Conservation (phyloP, 2,329 filamentous ascomycete species). For the Claviceps lovelessii region DNA sequence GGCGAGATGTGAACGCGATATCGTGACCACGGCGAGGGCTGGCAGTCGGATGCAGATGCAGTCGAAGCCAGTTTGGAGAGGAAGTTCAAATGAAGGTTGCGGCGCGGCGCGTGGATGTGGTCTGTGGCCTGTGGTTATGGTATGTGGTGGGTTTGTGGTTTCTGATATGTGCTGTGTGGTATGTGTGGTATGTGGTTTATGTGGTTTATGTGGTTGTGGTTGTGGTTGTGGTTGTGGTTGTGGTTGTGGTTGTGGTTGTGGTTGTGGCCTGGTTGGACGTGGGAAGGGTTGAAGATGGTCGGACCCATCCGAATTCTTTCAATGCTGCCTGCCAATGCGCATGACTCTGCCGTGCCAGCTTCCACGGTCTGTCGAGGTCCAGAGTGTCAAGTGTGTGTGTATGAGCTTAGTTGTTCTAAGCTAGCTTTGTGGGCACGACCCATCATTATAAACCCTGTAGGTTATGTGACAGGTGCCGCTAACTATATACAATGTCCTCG, state of each 20-base stretch:
- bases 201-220: background rate
- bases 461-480: too few relatives aligned
- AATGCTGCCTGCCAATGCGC: background rate
- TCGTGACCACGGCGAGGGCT: background rate
- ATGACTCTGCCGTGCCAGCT: background rate
- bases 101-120: background rate
- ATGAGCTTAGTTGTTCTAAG: too few relatives aligned
- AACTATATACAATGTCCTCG: too few relatives aligned
- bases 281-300: background rate
- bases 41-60: background rate
- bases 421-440: too few relatives aligned
- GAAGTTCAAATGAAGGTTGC: background rate
- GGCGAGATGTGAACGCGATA: background rate
- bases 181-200: too few relatives aligned
- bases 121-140: background rate
- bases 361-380: too few relatives aligned
- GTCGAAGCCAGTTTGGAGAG: background rate
- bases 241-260: background rate
- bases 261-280: background rate
- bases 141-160: background rate
- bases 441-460: too few relatives aligned
- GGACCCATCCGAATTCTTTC: background rate
- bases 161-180: too few relatives aligned
- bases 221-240: too few relatives aligned
- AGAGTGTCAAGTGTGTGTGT: too few relatives aligned